phyloP scores from a whole-genome alignment of 2,329 filamentous ascomycete genomes.

The Fonsecaea erecta region DNA sequence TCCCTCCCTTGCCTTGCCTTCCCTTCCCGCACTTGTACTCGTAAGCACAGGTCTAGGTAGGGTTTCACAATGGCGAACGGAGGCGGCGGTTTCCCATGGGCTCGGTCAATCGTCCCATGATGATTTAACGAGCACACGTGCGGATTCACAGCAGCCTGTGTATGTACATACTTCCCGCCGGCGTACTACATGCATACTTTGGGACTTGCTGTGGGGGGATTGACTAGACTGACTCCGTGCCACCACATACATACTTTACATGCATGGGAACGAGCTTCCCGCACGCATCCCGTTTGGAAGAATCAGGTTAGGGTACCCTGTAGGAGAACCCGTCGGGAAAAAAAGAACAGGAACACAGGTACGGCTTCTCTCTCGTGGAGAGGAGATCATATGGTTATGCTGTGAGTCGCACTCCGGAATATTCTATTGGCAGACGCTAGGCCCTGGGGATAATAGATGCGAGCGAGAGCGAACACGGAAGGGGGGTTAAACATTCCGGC shows the following conservation, averaged over 20 bases:
- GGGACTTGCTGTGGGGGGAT: no score
- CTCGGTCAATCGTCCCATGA: neutral
- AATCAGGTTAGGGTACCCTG: neutral
- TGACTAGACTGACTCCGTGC: no score
- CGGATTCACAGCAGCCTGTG: no score
- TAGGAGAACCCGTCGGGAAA: neutral
- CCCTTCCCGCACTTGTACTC: neutral
- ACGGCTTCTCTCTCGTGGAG: neutral
- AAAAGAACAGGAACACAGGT: neutral
- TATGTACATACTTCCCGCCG: neutral
- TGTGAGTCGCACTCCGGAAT: no score
- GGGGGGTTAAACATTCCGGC: constrained; percentile 17
- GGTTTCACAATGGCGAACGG: neutral
- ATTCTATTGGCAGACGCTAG: constrained; percentile 11
- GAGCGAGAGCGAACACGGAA: no score
- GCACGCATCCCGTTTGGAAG: no score
- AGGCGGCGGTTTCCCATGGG: neutral
- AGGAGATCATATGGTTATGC: neutral
- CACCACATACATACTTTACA: neutral
- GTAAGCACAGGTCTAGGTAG: neutral
- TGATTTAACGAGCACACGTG: neutral
- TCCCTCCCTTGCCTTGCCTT: neutral
- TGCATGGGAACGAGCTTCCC: neutral
- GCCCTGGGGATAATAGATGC: no score
- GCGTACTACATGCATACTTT: neutral